phyloP scores from a whole-genome alignment of 768 basidiomycete species.

The Kondoa malvinella region DNA sequence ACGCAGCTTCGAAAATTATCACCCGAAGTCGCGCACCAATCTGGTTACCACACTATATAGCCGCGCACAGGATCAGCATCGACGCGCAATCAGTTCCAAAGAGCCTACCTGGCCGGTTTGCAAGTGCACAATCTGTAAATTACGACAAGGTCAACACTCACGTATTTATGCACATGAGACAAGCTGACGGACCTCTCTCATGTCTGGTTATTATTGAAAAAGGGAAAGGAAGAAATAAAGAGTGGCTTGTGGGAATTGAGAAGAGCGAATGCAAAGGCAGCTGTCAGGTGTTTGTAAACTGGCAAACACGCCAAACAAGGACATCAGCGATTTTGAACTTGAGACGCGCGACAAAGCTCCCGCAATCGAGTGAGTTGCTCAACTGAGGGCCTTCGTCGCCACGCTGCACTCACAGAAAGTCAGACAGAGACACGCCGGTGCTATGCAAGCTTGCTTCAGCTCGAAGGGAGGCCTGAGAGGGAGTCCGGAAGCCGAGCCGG shows the following conservation, averaged over 20 bases:
- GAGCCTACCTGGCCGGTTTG: conserved; percentile 5
- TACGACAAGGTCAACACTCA: background rate
- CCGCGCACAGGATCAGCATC: background rate
- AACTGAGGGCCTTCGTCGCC: no score
- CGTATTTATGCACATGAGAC: background rate
- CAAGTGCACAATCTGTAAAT: conserved; percentile 2
- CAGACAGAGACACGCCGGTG: no score
- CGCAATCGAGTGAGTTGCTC: no score
- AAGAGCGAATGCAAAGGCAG: no score
- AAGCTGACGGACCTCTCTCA: background rate
- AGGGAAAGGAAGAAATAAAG: background rate
- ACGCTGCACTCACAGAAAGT: no score
- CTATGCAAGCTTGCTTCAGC: no score
- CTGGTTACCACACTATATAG: conserved; percentile 3
- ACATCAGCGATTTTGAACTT: no score
- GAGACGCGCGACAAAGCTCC: background rate
- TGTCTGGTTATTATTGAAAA: background rate
- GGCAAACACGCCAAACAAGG: no score
- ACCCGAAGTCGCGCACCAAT: conserved; percentile 3
- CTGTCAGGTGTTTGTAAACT: no score
- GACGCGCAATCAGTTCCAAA: background rate
- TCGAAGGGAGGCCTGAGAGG: no score
- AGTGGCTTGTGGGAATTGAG: background rate
- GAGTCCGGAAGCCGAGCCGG: no score
- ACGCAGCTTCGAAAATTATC: no score